A percentile compares a stretch with the other conserved stretches of the same genome.
Conservation (phyloP, 768 basidiomycete genomes). For the Rhizopogon sp. region DNA sequence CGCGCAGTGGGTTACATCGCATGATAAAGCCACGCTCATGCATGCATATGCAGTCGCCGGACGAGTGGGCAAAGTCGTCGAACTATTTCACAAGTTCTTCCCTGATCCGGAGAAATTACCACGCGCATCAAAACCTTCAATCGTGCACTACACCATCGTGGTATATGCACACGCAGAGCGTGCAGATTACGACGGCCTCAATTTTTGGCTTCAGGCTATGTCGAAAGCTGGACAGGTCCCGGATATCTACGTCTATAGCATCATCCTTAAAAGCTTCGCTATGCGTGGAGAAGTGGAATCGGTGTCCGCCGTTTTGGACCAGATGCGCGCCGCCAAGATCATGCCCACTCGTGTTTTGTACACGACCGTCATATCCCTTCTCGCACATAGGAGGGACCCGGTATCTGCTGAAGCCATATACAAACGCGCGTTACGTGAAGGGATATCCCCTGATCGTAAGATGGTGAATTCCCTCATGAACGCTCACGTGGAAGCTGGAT, state of each 20-base stretch:
- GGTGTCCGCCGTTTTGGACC: slow-evolving; percentile 44
- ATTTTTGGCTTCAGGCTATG: slow-evolving; percentile 52
- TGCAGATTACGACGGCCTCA: slow-evolving; percentile 44
- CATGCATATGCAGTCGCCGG: slow-evolving; percentile 50
- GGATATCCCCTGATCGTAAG: slow-evolving; percentile 53
- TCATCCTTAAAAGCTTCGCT: slow-evolving; percentile 55
- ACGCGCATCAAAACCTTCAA: slow-evolving; percentile 33
- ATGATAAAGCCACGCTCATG: slow-evolving; percentile 43
- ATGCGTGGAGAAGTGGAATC: slow-evolving; percentile 48
- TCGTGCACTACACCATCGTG: slow-evolving; percentile 51
- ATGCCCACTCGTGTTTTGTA: slow-evolving; percentile 50
- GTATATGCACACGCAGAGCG: slow-evolving; percentile 48
- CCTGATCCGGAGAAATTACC: slow-evolving; percentile 29
- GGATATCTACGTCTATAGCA: slow-evolving; percentile 52
- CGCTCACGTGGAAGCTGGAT: slow-evolving; percentile 75
- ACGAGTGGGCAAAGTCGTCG: slow-evolving; percentile 33
- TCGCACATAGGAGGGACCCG: slow-evolving; percentile 58
- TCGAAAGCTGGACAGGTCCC: slow-evolving; percentile 43
- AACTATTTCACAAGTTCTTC: slow-evolving; percentile 54
- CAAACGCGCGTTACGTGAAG: slow-evolving; percentile 56
- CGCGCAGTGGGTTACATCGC: slow-evolving; percentile 17
- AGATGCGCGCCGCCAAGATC: slow-evolving; percentile 54
- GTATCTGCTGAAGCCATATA: slow-evolving; percentile 64
- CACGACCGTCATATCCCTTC: slow-evolving; percentile 61
- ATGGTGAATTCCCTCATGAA: slow-evolving; percentile 77